Conservation (phyloP, 2,329 filamentous ascomycete genomes). For the Capronia americana region DNA sequence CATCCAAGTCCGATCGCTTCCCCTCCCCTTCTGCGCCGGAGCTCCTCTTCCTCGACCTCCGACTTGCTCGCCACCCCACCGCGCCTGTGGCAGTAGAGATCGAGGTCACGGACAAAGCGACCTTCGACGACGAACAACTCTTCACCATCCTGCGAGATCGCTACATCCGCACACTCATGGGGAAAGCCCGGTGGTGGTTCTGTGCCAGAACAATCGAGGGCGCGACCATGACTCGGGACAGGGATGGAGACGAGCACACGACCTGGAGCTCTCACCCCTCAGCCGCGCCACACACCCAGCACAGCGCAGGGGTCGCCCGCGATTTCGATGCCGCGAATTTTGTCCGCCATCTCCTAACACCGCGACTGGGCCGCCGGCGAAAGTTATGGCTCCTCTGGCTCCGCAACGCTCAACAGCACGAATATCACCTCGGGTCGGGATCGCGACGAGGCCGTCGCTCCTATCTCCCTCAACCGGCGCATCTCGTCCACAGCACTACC, state of each 20-base stretch:
- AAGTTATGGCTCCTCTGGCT: slow-evolving; percentile 40
- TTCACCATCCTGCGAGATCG: slow-evolving; percentile 35
- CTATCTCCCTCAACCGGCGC: slow-evolving; percentile 3
- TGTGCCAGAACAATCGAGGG: slow-evolving; percentile 32
- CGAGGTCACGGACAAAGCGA: slow-evolving; percentile 33
- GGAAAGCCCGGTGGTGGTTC: slow-evolving; percentile 30
- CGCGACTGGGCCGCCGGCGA: slow-evolving; percentile 33
- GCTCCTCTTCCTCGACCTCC: slow-evolving; percentile 37
- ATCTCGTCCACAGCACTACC: not conserved
- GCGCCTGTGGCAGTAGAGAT: slow-evolving; percentile 32
- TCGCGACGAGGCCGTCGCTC: not conserved
- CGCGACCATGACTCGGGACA: slow-evolving; percentile 22
- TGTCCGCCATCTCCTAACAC: slow-evolving; percentile 31
- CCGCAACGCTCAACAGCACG: slow-evolving; percentile 26
- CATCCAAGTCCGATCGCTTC: slow-evolving; percentile 34
- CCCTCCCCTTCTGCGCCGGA: slow-evolving; percentile 37
- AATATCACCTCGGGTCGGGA: not conserved
- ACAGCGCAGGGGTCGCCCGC: not conserved
- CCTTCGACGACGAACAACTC: slow-evolving; percentile 40
- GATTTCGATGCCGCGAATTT: slow-evolving; percentile 36
- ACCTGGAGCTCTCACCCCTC: not conserved
- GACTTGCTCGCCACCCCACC: slow-evolving; percentile 33
- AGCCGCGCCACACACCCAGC: not conserved
- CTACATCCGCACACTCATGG: slow-evolving; percentile 35
- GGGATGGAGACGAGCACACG: not conserved